These are phyloP conservation scores for Nemania diffusa DNA, from an alignment of 2,329 filamentous ascomycete species.

Conservation along the genomic window DNA sequence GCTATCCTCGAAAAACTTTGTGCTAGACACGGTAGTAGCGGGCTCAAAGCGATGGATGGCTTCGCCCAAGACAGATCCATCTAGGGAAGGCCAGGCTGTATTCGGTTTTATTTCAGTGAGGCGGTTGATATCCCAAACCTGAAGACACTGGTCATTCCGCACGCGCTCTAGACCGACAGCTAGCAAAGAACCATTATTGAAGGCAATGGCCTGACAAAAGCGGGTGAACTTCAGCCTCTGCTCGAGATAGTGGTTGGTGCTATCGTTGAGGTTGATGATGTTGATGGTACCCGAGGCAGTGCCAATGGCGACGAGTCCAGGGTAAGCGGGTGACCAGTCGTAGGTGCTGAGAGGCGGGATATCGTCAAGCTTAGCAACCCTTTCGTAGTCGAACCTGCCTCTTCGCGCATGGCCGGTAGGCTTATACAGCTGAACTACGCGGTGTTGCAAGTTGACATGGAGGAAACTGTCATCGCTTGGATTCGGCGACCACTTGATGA, in stretches of 20 bases:
- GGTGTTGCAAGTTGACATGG: slow-evolving; percentile 72
- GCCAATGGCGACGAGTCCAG: slow-evolving; percentile 77
- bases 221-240: slow-evolving; percentile 79
- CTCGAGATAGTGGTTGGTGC: slow-evolving; percentile 71
- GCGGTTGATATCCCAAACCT: slow-evolving; percentile 82
- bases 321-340: slow-evolving; percentile 72
- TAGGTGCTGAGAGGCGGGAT: slow-evolving; percentile 72
- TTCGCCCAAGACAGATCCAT: slow-evolving; percentile 63
- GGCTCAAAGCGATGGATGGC: slow-evolving; percentile 69
- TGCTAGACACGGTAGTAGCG: slow-evolving; percentile 80
- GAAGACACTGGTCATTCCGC: slow-evolving; percentile 82
- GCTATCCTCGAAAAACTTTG: slow-evolving; percentile 82
- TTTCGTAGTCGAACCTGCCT: slow-evolving; percentile 67
- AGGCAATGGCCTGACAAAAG: slow-evolving; percentile 83
- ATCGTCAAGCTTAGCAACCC: slow-evolving; percentile 69
- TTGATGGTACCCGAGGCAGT: slow-evolving; percentile 80
- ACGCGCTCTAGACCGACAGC: slow-evolving; percentile 84
- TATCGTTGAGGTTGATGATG: slow-evolving; percentile 76
- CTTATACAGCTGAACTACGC: slow-evolving; percentile 71
- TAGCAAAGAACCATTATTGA: slow-evolving; percentile 76
- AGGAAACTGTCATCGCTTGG: slow-evolving; percentile 68
- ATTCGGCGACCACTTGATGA: slow-evolving; percentile 74
- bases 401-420: slow-evolving; percentile 68
- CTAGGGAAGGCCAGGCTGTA: slow-evolving; percentile 61
- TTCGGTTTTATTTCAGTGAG: slow-evolving; percentile 61